Conservation (phyloP, 306 rosid genomes). For the Malus orientalis region DNA sequence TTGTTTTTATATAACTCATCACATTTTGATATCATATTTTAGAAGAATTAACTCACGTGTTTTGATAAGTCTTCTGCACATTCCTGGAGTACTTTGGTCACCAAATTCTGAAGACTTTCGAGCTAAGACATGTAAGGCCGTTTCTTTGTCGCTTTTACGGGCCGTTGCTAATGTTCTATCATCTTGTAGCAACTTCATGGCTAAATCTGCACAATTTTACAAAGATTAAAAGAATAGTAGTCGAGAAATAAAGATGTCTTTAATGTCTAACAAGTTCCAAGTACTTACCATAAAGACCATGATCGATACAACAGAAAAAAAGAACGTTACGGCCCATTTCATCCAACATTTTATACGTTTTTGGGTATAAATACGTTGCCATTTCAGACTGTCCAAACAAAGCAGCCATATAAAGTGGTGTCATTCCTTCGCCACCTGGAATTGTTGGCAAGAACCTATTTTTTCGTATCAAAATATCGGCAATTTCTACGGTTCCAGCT, state of each 20-base stretch:
- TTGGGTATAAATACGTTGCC: neutral
- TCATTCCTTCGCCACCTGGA: neutral
- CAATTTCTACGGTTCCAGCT: conserved; percentile 8
- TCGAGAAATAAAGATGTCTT: neutral
- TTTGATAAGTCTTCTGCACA: neutral
- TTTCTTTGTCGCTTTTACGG: neutral
- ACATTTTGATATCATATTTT: neutral
- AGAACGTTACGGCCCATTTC: neutral
- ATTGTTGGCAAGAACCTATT: neutral
- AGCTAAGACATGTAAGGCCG: conserved; percentile 21
- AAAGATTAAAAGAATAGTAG: neutral
- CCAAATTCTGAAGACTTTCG: neutral
- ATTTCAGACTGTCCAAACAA: neutral
- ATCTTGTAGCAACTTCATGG: neutral
- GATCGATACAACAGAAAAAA: neutral
- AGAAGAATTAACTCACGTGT: neutral
- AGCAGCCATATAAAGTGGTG: conserved; percentile 8
- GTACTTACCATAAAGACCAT: neutral
- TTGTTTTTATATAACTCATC: neutral
- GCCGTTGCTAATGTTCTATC: neutral
- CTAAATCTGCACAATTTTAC: conserved; percentile 5
- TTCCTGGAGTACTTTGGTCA: neutral
- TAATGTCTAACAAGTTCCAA: neutral
- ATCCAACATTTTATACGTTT: neutral
- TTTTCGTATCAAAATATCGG: neutral